phyloP scores from a whole-genome alignment of 805 yeast genomes.

The Saccharomycopsis sp. region DNA sequence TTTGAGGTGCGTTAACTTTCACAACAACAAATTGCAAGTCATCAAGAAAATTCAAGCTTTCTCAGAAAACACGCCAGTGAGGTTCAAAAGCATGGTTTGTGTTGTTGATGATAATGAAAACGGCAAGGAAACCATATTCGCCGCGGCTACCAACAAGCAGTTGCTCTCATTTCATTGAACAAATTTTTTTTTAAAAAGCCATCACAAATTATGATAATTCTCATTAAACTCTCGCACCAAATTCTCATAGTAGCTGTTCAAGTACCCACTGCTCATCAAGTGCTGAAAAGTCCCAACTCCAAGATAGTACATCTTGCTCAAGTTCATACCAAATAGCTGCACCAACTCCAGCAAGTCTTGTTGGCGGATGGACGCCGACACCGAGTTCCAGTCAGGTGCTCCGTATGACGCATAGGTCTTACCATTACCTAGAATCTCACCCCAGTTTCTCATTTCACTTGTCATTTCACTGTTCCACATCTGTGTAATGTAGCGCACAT shows the following conservation, averaged over 20 bases:
- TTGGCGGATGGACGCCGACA: not conserved
- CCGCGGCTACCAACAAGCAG: not conserved
- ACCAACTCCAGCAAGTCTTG: slow-evolving; percentile 11
- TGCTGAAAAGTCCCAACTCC: slow-evolving; percentile 1
- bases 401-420: not conserved
- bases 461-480: not conserved
- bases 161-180: not conserved
- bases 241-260: slow-evolving; percentile 5
- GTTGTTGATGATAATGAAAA: not conserved
- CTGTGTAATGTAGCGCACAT: slow-evolving; percentile 3
- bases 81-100: not conserved
- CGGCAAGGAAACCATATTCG: not conserved
- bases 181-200: not conserved
- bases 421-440: not conserved
- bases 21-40: slow-evolving; percentile 24
- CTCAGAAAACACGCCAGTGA: not conserved
- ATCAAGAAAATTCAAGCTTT: not conserved
- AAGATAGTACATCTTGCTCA: slow-evolving; percentile 9
- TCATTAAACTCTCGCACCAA: slow-evolving; percentile 8
- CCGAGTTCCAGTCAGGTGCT: not conserved
- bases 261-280: not conserved
- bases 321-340: slow-evolving; percentile 14
- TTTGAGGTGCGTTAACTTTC: slow-evolving; percentile 49
- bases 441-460: not conserved
- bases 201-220: slow-evolving; percentile 3